Conservation (phyloP, 257 asterid species). For the Scutellaria barbata region DNA sequence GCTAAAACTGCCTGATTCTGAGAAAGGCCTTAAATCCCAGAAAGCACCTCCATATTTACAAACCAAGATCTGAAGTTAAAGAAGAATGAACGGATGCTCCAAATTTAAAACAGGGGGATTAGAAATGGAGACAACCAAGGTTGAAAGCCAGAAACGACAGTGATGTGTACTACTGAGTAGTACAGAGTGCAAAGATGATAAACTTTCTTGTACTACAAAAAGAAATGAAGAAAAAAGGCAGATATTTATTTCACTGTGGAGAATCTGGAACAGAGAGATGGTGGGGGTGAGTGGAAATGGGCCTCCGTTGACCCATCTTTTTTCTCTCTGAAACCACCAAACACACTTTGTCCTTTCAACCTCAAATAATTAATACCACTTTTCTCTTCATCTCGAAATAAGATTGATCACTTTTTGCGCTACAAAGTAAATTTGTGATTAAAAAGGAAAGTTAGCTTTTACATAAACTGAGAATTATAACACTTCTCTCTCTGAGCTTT, state of each 20-base stretch:
- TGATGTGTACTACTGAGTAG: slow-evolving; percentile 32
- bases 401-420: neutral
- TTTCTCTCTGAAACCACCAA: neutral
- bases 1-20: slow-evolving; percentile 4
- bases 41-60: neutral
- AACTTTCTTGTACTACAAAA: slow-evolving; percentile 19
- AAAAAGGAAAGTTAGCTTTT: neutral
- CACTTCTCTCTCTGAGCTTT: neutral
- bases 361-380: neutral
- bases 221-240: slow-evolving; percentile 1
- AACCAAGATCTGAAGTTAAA: neutral
- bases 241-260: neutral
- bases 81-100: neutral
- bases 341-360: neutral
- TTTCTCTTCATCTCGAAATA: neutral
- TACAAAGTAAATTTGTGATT: neutral
- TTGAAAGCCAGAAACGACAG: slow-evolving; percentile 9
- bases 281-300: slow-evolving; percentile 25
- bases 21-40: neutral
- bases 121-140: slow-evolving; percentile 10
- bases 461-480: no score
- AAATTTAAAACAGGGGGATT: slow-evolving; percentile 27
- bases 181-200: neutral
- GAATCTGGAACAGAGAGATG: slow-evolving; percentile 13
- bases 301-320: slow-evolving; percentile 28